phyloP scores from a whole-genome alignment of 108 stramenopile genomes.

The Pseudonitzschia multistriata region DNA sequence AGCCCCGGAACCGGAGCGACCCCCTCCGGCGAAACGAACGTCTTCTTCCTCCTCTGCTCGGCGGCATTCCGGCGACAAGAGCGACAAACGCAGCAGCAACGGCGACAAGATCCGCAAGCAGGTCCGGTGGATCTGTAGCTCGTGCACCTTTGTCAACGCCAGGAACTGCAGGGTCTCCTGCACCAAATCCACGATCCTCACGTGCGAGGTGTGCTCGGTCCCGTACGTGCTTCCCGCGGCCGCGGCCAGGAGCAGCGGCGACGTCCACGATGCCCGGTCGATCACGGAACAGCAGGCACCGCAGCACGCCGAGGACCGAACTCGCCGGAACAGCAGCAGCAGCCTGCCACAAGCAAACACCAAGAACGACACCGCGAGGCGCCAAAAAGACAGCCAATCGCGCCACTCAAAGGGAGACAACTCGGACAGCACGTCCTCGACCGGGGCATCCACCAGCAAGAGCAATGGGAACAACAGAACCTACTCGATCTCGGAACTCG shows the following conservation, averaged over 20 bases:
- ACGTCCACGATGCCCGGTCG: too few species aligned
- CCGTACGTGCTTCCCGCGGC: neutral
- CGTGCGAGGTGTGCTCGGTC: slow-evolving; percentile 1
- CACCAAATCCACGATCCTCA: neutral
- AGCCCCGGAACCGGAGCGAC: neutral
- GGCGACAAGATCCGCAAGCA: neutral
- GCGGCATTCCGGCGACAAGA: neutral
- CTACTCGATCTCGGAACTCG: slow-evolving; percentile 35
- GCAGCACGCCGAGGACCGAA: neutral
- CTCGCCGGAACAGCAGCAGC: neutral
- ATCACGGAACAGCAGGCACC: neutral
- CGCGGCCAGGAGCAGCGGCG: too few species aligned
- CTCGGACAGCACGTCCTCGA: neutral
- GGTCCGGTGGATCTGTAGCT: slow-evolving; percentile 9
- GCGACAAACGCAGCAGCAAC: neutral
- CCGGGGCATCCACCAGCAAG: neutral
- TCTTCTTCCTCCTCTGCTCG: neutral
- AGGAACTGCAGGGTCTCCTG: neutral
- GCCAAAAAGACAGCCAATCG: neutral
- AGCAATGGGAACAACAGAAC: neutral
- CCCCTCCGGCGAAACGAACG: neutral
- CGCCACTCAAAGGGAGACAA: neutral
- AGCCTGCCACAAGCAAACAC: neutral
- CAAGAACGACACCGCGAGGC: neutral
- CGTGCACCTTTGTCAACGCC: slow-evolving; percentile 1